Conservation (phyloP, 305 asterid genomes). For the Euphrasia arctica region DNA sequence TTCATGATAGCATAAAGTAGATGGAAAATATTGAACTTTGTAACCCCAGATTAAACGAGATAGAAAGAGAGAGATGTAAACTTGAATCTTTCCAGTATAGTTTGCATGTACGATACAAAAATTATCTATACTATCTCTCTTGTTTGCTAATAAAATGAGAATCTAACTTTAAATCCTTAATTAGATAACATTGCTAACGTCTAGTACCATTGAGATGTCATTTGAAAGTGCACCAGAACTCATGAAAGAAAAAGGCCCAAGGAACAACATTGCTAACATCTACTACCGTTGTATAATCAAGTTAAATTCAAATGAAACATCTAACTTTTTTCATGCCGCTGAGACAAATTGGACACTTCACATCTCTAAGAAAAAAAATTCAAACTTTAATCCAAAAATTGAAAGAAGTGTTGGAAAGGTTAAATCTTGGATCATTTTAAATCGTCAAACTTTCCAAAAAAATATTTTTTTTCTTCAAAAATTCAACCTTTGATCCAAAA, state of each 20-base stretch:
- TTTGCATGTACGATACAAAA: too few relatives aligned
- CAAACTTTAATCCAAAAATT: background rate
- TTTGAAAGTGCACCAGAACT: conserved; percentile 5
- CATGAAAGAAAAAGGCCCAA: conserved; percentile 7
- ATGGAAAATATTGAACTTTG: conserved; percentile 1
- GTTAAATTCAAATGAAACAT: background rate
- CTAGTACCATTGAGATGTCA: background rate
- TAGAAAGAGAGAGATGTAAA: background rate
- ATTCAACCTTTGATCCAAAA: conserved; percentile 3
- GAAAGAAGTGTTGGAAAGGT: background rate
- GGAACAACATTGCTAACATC: conserved; percentile 2
- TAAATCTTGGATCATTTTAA: background rate
- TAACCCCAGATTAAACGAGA: background rate
- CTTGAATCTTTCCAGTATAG: too few relatives aligned
- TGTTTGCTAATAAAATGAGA: background rate
- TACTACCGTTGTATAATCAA: background rate
- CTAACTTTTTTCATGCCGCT: too few relatives aligned
- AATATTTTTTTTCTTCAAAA: background rate
- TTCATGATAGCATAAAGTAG: conserved; percentile 1
- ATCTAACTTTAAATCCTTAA: background rate
- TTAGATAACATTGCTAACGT: too few relatives aligned
- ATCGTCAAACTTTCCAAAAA: background rate
- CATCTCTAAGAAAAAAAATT: background rate
- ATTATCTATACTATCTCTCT: background rate
- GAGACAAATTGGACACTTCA: too few relatives aligned